Conservation (phyloP, 192 early-diverging fungal species). For the Obelidium mucronatum region DNA sequence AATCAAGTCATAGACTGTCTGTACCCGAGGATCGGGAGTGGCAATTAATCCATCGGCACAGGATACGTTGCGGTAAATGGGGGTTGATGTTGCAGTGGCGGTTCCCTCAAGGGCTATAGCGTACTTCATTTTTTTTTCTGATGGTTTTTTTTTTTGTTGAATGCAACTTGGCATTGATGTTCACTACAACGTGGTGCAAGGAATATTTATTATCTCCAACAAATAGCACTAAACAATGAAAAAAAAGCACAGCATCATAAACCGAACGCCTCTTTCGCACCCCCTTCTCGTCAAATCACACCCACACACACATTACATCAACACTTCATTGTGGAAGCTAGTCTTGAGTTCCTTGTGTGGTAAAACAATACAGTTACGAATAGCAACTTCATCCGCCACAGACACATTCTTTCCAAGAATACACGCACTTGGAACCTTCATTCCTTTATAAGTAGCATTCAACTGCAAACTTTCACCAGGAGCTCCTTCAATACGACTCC, state of each 20-base stretch:
- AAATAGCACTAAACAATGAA: background rate
- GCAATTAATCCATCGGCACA: background rate
- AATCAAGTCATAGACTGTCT: slow-evolving; percentile 1
- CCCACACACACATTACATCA: slow-evolving; percentile 76
- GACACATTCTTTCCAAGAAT: slow-evolving; percentile 93
- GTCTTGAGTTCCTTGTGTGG: slow-evolving; percentile 95
- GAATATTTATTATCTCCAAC: too few species aligned
- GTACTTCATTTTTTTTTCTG: too few species aligned
- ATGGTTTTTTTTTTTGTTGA: too few species aligned
- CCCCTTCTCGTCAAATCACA: background rate
- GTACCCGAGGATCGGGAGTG: background rate
- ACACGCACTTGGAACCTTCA: slow-evolving; percentile 90
- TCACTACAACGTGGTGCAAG: too few species aligned
- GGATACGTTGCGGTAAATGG: background rate
- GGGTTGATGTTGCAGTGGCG: background rate
- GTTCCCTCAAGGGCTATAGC: too few species aligned
- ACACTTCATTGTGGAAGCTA: slow-evolving; percentile 91
- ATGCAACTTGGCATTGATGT: too few species aligned
- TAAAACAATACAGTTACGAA: slow-evolving; percentile 96
- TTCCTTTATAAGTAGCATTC: slow-evolving; percentile 83
- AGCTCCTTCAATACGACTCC: slow-evolving; percentile 93
- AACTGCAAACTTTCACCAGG: slow-evolving; percentile 68
- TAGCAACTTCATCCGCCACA: slow-evolving; percentile 91
- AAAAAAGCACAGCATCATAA: too few species aligned
- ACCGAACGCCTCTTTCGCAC: background rate